Evolutionary conservation across 306 rosid species (phyloP).

Genomic region (Vicia sativa): DNA sequence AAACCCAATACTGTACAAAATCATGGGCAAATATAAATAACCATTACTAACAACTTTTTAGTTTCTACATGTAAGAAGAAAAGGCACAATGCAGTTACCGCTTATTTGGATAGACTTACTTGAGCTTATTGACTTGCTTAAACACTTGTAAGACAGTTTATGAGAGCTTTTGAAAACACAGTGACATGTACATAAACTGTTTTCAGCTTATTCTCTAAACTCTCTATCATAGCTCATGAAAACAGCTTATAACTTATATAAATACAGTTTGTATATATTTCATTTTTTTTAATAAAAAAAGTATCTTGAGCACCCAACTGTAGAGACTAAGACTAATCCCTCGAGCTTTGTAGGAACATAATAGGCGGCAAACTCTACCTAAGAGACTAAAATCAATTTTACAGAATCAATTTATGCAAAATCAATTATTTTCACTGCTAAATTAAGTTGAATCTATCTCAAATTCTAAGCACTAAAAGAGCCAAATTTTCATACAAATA

Average conservation of each 20-base stretch:
- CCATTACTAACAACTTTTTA: constrained; percentile 2
- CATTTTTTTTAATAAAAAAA: too few species aligned
- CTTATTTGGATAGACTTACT: background rate
- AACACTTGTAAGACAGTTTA: background rate
- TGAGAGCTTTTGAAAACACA: background rate
- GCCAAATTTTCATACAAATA: background rate
- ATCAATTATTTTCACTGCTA: too few species aligned
- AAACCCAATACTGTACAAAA: background rate
- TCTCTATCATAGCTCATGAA: background rate
- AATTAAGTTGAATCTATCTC: background rate
- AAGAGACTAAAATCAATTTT: too few species aligned
- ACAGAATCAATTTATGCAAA: too few species aligned
- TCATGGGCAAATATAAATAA: constrained; percentile 6
- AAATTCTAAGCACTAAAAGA: background rate
- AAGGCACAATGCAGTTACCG: background rate
- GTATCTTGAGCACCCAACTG: too few species aligned
- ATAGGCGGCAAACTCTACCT: too few species aligned
- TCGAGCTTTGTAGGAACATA: too few species aligned
- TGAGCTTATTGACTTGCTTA: background rate
- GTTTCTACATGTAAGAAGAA: constrained; percentile 5
- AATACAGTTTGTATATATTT: too few species aligned
- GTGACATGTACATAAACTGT: background rate
- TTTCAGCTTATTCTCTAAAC: background rate
- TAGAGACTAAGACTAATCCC: too few species aligned
- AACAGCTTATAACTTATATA: background rate